Percentiles rank a stretch among this genome's conserved stretches.
Evolutionary conservation across 1,284 basidiomycete species (phyloP).

Genomic region (Wallemia ichthyophaga): DNA sequence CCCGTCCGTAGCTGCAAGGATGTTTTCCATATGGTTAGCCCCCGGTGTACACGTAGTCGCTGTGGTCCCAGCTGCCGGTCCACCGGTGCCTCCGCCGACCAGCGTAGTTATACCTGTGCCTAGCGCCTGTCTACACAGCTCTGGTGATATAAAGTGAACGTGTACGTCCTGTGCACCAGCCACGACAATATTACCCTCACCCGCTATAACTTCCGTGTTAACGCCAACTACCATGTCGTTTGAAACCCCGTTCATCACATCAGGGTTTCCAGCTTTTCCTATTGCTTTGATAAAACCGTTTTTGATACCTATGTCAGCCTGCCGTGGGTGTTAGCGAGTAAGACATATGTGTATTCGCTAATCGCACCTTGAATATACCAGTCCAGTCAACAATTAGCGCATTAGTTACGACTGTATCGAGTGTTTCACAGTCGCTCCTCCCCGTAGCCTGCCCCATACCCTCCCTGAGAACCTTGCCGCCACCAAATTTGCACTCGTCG

Average conservation of each 20-base stretch:
- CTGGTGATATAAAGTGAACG: conserved; percentile 76
- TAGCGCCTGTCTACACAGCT: conserved; percentile 29
- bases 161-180: conserved; percentile 83
- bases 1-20: conserved; percentile 64
- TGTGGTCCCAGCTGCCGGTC: conserved; percentile 61
- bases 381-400: conserved; percentile 81
- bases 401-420: conserved; percentile 85
- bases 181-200: conserved; percentile 74
- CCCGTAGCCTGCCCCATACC: conserved; percentile 83
- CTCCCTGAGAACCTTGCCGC: conserved; percentile 74
- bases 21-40: conserved; percentile 54
- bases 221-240: conserved; percentile 49
- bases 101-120: conserved; percentile 43
- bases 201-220: conserved; percentile 75
- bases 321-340: conserved; percentile 1
- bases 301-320: conserved; percentile 94
- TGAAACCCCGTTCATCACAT: conserved; percentile 59
- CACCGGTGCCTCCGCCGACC: conserved; percentile 62
- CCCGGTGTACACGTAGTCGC: conserved; percentile 89
- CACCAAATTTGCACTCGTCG: conserved; percentile 15
- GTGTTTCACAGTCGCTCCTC: conserved; percentile 29
- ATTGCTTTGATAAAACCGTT: conserved; percentile 55
- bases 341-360: neutral
- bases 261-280: conserved; percentile 91
- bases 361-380: conserved; percentile 59